Percentiles rank a stretch among this genome's conserved stretches.
Conservation (phyloP, 345 rosid genomes). For the Camelina neglecta region DNA sequence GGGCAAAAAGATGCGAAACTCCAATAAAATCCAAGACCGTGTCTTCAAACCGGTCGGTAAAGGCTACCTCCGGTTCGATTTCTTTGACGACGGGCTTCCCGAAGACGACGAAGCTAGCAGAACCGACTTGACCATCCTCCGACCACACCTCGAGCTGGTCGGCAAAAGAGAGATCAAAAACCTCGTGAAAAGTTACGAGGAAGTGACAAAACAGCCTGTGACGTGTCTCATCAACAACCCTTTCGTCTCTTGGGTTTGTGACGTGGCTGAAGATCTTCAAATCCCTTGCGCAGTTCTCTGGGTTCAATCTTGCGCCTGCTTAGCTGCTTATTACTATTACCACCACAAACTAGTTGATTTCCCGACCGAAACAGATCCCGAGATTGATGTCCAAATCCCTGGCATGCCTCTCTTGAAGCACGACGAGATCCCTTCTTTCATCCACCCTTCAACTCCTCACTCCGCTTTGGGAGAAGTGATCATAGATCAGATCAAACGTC, state of each 20-base stretch:
- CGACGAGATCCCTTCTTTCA: slow-evolving; percentile 83
- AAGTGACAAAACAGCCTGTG: slow-evolving; percentile 61
- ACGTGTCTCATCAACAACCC: slow-evolving; percentile 86
- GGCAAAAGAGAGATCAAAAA: slow-evolving; percentile 54
- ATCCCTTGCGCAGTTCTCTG: slow-evolving; percentile 88
- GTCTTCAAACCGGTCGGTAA: slow-evolving; percentile 61
- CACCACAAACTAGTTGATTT: slow-evolving; percentile 55
- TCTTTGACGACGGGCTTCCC: slow-evolving; percentile 66
- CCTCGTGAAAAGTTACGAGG: slow-evolving; percentile 55
- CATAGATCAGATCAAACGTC: slow-evolving; percentile 62
- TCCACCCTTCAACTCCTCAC: slow-evolving; percentile 62
- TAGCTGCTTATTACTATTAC: slow-evolving; percentile 71
- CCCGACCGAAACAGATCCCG: slow-evolving; percentile 59
- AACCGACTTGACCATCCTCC: slow-evolving; percentile 28
- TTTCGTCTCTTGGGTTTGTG: slow-evolving; percentile 85
- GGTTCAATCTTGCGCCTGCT: slow-evolving; percentile 90
- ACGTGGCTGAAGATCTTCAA: slow-evolving; percentile 68
- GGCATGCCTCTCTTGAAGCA: slow-evolving; percentile 68
- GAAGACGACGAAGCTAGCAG: slow-evolving; percentile 61
- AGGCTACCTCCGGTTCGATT: slow-evolving; percentile 71
- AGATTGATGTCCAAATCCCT: slow-evolving; percentile 70
- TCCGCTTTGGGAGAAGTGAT: slow-evolving; percentile 53
- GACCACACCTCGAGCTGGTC: slow-evolving; percentile 57
- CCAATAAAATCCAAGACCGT: slow-evolving; percentile 52
- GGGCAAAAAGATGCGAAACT: slow-evolving; percentile 60